Evolutionary conservation across 768 basidiomycete genomes (phyloP).

Genomic region (Mrakia gelida): DNA sequence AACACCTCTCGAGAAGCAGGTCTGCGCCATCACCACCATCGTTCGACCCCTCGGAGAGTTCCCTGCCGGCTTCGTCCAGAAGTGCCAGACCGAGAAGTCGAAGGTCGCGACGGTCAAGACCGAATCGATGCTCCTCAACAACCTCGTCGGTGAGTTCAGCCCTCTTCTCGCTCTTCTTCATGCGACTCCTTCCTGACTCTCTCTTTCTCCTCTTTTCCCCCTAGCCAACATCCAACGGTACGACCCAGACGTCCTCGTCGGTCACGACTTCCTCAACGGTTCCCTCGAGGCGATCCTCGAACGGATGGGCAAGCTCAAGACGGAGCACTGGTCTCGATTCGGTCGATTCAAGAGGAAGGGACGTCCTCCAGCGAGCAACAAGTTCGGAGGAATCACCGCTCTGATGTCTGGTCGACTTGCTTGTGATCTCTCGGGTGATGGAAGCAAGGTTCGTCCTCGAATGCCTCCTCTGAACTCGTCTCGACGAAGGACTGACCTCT

Average conservation of each 20-base stretch:
- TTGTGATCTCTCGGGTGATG: slow-evolving; percentile 90
- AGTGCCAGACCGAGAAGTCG: slow-evolving; percentile 59
- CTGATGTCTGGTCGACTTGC: slow-evolving; percentile 80
- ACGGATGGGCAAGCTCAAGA: slow-evolving; percentile 83
- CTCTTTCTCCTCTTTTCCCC: neutral
- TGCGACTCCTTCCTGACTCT: slow-evolving; percentile 21
- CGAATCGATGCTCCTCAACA: slow-evolving; percentile 80
- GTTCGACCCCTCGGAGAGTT: slow-evolving; percentile 81
- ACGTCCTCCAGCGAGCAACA: slow-evolving; percentile 58
- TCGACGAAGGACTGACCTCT: neutral
- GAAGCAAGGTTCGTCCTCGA: slow-evolving; percentile 65
- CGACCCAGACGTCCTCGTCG: slow-evolving; percentile 91
- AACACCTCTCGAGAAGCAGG: slow-evolving; percentile 79
- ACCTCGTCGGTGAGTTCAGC: slow-evolving; percentile 59
- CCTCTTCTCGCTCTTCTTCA: too few species aligned
- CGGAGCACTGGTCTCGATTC: slow-evolving; percentile 89
- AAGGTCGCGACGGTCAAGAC: slow-evolving; percentile 67
- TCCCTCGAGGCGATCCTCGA: slow-evolving; percentile 84
- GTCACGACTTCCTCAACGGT: slow-evolving; percentile 88
- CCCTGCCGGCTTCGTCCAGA: slow-evolving; percentile 74
- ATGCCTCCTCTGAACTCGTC: neutral
- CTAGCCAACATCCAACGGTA: slow-evolving; percentile 70
- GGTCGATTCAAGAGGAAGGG: slow-evolving; percentile 70
- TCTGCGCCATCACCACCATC: slow-evolving; percentile 77
- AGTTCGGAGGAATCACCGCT: slow-evolving; percentile 58